Evolutionary conservation across 1,139 yeast species (phyloP), one percentile per base, ranked within the genome.

Genomic region (Saccharomyces hybrid): DNA sequence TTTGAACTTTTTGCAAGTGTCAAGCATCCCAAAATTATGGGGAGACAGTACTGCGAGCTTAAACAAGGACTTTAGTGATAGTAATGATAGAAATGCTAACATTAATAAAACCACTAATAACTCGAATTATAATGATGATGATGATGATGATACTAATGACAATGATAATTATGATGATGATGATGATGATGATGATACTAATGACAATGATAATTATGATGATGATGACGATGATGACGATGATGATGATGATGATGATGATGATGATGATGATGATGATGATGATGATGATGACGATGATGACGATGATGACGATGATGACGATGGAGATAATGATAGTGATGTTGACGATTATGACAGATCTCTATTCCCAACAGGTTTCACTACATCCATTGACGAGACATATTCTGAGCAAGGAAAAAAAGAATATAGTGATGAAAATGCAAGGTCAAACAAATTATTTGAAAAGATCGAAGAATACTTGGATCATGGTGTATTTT

Each of bases 381-480:
- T 38, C 11, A 16, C 44, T 20, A 9, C 44, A 8, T 13, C 11
- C 7, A 6, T 38, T 5, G 44, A 38, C 5, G 44, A 9, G 23
- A 9, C 25, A 38, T 16, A 9, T 20, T 9, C 25, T 8, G 44
- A 38, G 7, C 26, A 11, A 1, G n/a, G 8, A 9, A 7, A 5
- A 13, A 27, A 48, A n/a, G 49, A 38, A 38, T 2, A 14, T 26
- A 20, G 4, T 20, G 23, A 38, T 38, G 44, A 38, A 11, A 20
- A 52, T 59, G 31, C 27, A 44, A 8, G 52, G 49, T 25, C 50
- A 58, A 6, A 44, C 54, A 14, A 42, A 26, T 6, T 47, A 56
- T 47, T 54, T 58, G 11, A 54, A 48, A 6, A 48, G 46, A 20
- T 47, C 54, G 32, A 63, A 59, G 52, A 50, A 49, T 30, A 55